Base-by-base conservation (phyloP, 2,329 filamentous ascomycete genomes). In the Fusarium chaquense region DNA sequence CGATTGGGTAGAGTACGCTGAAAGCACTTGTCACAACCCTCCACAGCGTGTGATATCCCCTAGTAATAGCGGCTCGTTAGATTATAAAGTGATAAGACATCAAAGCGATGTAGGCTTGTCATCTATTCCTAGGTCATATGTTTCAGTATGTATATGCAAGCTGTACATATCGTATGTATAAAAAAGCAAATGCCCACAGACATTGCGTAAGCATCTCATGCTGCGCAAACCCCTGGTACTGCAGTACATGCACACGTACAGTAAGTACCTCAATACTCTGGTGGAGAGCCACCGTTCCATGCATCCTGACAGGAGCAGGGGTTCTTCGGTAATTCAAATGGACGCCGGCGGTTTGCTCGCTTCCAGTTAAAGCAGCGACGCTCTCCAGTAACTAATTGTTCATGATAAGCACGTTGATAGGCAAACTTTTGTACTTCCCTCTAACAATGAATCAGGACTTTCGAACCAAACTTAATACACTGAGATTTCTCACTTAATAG, bases 261-360 rank as follows among this genome's bases (percentile, higher is more conserved):
- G 20, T 20, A n/a, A 22, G 16, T 24, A 15, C 33, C 30, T 20
- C 28, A 33, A 12, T 15, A 7, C 6, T 22, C 24, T 11, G 24
- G 33, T 52, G 49, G 49, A 46, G 26, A 20, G n/a, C 7, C 28
- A 8, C 11, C 22, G 33, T 41, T 41, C 20, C 16, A 24, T 15
- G 28, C n/a, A 52, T 28, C 26, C 49, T 40, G 28, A 15, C 11
- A 12, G 13, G 18, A 16, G 35, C 49, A 40, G 35, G 49, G 49
- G 18, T 52, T 41, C n/a, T 18, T 40, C 49, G 49, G 49, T n/a
- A 52, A 24, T 41, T 52, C 35, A 41, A 41, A 26, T 52, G 49
- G 12, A 15, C 24, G 18, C 47, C 49, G 35, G 33, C 15, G 9
- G 8, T 44, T 22, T 22, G 32, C 22, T 33, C 32, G 47, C 24